Conservation (phyloP, 1,284 basidiomycete genomes). For the Cryptococcus wingfieldii region DNA sequence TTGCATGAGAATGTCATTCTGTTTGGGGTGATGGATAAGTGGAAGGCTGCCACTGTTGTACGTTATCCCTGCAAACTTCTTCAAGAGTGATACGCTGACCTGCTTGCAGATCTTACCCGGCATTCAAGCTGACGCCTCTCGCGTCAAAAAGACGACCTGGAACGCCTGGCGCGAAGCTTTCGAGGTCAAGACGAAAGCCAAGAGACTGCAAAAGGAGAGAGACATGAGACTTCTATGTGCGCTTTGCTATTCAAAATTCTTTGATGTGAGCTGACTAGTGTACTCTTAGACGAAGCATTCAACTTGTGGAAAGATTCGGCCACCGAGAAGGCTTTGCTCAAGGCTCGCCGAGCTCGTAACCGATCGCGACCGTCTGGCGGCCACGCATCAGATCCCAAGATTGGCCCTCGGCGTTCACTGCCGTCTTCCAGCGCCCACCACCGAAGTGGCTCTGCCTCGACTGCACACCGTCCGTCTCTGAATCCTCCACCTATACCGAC, state of each 20-base stretch:
- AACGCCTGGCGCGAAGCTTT: conserved; percentile 14
- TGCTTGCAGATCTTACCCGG: conserved; percentile 16
- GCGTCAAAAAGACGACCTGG: conserved; percentile 17
- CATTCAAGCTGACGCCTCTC: conserved; percentile 11
- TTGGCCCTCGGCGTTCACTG: conserved; percentile 17
- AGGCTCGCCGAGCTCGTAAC: conserved; percentile 18
- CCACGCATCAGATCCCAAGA: conserved; percentile 12
- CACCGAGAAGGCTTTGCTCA: conserved; percentile 17
- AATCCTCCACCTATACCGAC: no score
- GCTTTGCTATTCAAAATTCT: not conserved
- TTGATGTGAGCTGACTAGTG: not conserved
- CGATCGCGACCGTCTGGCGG: not conserved
- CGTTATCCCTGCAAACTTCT: conserved; percentile 1
- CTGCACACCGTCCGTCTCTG: no score
- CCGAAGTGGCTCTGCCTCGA: no score
- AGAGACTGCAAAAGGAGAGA: conserved; percentile 10
- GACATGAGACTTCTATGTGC: conserved; percentile 26
- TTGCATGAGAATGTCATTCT: conserved; percentile 40
- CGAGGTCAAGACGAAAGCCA: conserved; percentile 8
- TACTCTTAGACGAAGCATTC: conserved; percentile 30
- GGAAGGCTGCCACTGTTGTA: conserved; percentile 32
- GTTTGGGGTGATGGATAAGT: conserved; percentile 40
- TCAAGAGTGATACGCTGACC: not conserved
- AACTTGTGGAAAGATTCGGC: conserved; percentile 30
- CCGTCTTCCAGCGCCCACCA: not conserved